A percentile compares a stretch with the other conserved stretches of the same genome.
These are phyloP conservation scores for Elsinoe batatas DNA, from an alignment of 2,329 filamentous ascomycete genomes.

Conservation along the genomic window DNA sequence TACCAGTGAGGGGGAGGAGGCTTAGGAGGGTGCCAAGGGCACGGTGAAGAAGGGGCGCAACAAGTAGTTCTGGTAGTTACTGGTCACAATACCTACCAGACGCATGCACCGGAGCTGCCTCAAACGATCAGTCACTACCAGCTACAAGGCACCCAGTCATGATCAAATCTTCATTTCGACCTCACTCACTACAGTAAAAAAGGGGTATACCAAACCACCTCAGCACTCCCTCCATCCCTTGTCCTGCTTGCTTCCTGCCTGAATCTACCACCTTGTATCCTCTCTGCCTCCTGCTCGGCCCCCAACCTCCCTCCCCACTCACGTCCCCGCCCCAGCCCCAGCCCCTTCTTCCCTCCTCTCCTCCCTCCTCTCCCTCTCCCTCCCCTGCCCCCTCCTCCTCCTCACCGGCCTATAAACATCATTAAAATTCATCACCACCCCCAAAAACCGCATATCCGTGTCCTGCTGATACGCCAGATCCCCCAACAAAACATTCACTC, in stretches of 20 bases:
- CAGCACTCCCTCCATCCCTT: neutral
- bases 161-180: too few relatives aligned
- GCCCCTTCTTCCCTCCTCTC: neutral
- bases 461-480: slow-evolving; percentile 91
- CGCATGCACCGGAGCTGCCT: too few relatives aligned
- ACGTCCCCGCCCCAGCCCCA: too few relatives aligned
- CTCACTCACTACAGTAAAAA: neutral
- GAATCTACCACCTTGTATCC: slow-evolving; percentile 16
- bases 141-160: too few relatives aligned
- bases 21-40: too few relatives aligned
- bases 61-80: too few relatives aligned
- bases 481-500: slow-evolving; percentile 72
- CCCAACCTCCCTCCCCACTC: slow-evolving; percentile 20
- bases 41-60: too few relatives aligned
- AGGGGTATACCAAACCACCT: slow-evolving; percentile 4
- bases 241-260: neutral
- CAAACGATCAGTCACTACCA: neutral
- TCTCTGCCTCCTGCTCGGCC: slow-evolving; percentile 1
- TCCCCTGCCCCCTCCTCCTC: slow-evolving; percentile 41
- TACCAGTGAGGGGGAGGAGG: neutral
- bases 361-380: slow-evolving; percentile 16
- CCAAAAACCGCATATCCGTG: slow-evolving; percentile 88
- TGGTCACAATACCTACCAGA: too few relatives aligned
- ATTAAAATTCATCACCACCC: slow-evolving; percentile 98
- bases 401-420: slow-evolving; percentile 79